Percentiles rank a stretch among this genome's conserved stretches.
Conservation (phyloP, 2,329 filamentous ascomycete species). For the Lithohypha guttulata region DNA sequence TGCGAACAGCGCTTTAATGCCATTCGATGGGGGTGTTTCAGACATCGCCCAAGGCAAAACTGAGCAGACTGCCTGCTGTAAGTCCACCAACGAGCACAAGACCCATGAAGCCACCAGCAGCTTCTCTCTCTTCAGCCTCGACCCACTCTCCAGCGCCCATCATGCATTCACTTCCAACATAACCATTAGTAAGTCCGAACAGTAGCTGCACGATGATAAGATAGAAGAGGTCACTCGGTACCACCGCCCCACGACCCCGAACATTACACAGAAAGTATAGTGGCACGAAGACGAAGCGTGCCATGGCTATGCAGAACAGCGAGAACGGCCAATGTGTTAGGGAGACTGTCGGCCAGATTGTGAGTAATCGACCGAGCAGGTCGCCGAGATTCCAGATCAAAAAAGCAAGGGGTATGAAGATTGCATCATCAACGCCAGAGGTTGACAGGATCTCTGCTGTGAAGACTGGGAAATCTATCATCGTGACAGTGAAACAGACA, state of each 20-base stretch:
- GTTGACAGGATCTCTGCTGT: slow-evolving; percentile 56
- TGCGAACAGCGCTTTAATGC: too few relatives aligned
- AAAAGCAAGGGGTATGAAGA: slow-evolving; percentile 84
- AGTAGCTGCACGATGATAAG: slow-evolving; percentile 68
- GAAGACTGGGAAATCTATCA: slow-evolving; percentile 84
- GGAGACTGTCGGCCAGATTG: slow-evolving; percentile 45
- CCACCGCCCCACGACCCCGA: slow-evolving; percentile 58
- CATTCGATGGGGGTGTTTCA: too few relatives aligned
- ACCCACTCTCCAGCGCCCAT: slow-evolving; percentile 80
- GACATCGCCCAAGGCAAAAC: slow-evolving; percentile 56
- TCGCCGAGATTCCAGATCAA: slow-evolving; percentile 92
- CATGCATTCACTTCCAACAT: slow-evolving; percentile 79
- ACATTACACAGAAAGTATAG: slow-evolving; percentile 88
- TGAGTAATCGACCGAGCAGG: slow-evolving; percentile 61
- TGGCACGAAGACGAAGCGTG: slow-evolving; percentile 62
- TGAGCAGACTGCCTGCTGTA: slow-evolving; percentile 75
- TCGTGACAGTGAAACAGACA: slow-evolving; percentile 70
- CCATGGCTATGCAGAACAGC: slow-evolving; percentile 57
- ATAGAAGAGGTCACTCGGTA: slow-evolving; percentile 81
- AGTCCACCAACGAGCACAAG: slow-evolving; percentile 77
- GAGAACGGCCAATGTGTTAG: slow-evolving; percentile 53
- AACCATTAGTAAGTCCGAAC: slow-evolving; percentile 81
- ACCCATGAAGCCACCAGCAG: slow-evolving; percentile 88
- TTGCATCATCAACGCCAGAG: slow-evolving; percentile 50
- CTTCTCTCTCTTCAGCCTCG: slow-evolving; percentile 70